phyloP scores from a whole-genome alignment of 2,329 filamentous ascomycete genomes.

The Biscogniauxia mediterranea region DNA sequence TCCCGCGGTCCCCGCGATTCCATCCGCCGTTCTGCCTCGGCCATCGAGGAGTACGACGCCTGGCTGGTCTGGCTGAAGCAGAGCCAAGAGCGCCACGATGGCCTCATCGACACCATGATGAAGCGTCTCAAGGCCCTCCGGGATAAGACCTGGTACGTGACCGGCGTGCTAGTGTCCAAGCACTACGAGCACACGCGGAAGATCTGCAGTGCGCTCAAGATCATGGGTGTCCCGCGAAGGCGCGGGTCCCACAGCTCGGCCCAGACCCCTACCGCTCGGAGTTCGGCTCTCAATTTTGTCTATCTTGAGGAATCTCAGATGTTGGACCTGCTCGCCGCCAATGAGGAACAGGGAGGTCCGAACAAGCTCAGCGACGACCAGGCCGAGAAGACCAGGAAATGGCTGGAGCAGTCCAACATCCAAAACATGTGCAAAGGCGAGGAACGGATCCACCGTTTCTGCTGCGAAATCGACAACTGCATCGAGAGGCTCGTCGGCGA shows the following conservation, averaged over 20 bases:
- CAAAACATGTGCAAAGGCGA: constrained; percentile 95
- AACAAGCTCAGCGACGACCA: constrained; percentile 98
- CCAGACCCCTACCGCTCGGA: constrained; percentile 46
- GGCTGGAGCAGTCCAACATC: constrained; percentile 77
- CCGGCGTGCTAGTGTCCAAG: constrained; percentile 86
- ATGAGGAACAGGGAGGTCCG: constrained; percentile 79
- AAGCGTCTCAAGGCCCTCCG: constrained; percentile 70
- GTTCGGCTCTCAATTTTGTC: constrained; percentile 60
- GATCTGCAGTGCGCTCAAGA: constrained; percentile 82
- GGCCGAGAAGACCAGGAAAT: constrained; percentile 77
- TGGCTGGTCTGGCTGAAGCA: constrained; percentile 84
- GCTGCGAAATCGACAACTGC: constrained; percentile 83
- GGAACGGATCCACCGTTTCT: constrained; percentile 91
- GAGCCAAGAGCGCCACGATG: constrained; percentile 75
- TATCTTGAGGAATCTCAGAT: constrained; percentile 81
- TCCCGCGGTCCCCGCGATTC: constrained; percentile 68
- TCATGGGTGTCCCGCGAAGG: constrained; percentile 72
- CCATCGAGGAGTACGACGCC: constrained; percentile 75
- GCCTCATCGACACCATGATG: constrained; percentile 72
- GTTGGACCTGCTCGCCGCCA: constrained; percentile 81
- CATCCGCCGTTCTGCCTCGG: constrained; percentile 66
- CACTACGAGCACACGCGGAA: constrained; percentile 85
- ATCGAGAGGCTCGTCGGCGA: constrained; percentile 84
- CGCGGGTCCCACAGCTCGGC: constrained; percentile 51
- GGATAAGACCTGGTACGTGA: constrained; percentile 99